Evolutionary conservation across 139 green algal genomes (phyloP).

Genomic region (Desmodesmus armatus): DNA sequence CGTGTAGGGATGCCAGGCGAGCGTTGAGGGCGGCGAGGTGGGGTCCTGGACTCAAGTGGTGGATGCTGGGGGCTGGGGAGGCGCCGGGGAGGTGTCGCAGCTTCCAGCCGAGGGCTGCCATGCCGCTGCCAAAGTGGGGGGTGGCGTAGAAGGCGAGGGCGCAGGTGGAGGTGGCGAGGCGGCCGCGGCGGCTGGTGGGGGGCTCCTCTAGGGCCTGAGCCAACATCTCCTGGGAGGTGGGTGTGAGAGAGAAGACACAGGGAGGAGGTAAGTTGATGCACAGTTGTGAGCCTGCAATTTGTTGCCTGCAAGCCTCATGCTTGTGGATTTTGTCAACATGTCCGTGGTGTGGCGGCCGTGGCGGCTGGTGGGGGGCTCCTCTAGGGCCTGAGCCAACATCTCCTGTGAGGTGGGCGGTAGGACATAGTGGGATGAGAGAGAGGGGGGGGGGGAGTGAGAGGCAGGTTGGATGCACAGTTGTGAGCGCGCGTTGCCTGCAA

Average conservation of each 20-base stretch:
- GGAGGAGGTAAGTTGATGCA: neutral
- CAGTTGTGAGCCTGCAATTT: too few species aligned
- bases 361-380: constrained; percentile 21
- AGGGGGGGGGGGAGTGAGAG: too few species aligned
- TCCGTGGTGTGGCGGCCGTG: constrained; percentile 50
- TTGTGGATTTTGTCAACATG: too few species aligned
- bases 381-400: constrained; percentile 43
- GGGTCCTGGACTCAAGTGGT: constrained; percentile 57
- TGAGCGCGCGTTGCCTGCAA: too few species aligned
- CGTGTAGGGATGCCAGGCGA: constrained; percentile 57
- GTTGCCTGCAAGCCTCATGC: too few species aligned
- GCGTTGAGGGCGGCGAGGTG: constrained; percentile 78
- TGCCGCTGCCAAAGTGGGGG: constrained; percentile 79
- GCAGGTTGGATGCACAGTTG: neutral
- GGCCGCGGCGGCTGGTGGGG: constrained; percentile 16
- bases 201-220: constrained; percentile 33
- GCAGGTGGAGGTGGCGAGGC: constrained; percentile 54
- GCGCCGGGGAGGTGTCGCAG: constrained; percentile 78
- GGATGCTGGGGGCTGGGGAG: constrained; percentile 50
- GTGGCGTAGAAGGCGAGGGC: constrained; percentile 86
- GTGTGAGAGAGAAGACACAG: constrained; percentile 73
- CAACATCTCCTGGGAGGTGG: constrained; percentile 49
- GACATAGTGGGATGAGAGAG: constrained; percentile 55
- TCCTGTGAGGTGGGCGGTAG: constrained; percentile 27
- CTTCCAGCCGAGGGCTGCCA: constrained; percentile 85